A percentile compares a stretch with the other conserved stretches of the same genome.
Conservation (phyloP, 495 filamentous ascomycete species). For the Penicillium psychrofluorescens region DNA sequence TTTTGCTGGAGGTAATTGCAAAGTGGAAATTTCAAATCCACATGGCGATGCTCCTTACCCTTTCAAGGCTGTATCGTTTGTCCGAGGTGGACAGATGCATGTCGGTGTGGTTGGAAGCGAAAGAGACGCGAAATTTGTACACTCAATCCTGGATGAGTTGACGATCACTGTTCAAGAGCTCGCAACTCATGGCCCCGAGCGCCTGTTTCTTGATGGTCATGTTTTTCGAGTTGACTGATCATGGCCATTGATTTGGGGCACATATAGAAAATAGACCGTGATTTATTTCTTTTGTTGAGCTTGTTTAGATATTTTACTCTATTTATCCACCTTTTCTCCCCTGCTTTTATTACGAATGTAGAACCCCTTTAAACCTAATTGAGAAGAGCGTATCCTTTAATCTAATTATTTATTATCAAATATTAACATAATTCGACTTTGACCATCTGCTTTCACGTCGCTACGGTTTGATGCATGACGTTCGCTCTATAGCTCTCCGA, state of each 20-base stretch:
- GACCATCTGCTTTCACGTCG: constrained; percentile 10
- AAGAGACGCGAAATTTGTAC: constrained; percentile 18
- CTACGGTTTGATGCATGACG: constrained; percentile 38
- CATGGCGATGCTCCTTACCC: constrained; percentile 31
- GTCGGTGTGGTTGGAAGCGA: constrained; percentile 32
- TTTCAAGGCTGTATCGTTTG: constrained; percentile 32
- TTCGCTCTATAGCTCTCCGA: constrained; percentile 53
- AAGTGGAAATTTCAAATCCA: constrained; percentile 30
- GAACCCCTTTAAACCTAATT: no score
- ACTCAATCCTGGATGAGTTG: constrained; percentile 20
- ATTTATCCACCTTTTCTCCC: no score
- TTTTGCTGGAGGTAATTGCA: constrained; percentile 23
- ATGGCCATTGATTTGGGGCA: no score
- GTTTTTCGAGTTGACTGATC: no score
- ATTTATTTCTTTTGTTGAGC: no score
- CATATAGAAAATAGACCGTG: no score
- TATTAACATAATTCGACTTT: neutral
- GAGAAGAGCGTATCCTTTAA: no score
- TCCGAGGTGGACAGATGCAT: constrained; percentile 21
- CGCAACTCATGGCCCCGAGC: neutral
- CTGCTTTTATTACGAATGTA: no score
- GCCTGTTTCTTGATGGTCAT: constrained; percentile 5
- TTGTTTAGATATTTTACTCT: no score
- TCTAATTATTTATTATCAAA: neutral
- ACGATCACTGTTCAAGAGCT: constrained; percentile 18